A percentile compares a stretch with the other conserved stretches of the same genome.
Evolutionary conservation across 306 rosid species (phyloP).

Genomic region (Senna siamea): DNA sequence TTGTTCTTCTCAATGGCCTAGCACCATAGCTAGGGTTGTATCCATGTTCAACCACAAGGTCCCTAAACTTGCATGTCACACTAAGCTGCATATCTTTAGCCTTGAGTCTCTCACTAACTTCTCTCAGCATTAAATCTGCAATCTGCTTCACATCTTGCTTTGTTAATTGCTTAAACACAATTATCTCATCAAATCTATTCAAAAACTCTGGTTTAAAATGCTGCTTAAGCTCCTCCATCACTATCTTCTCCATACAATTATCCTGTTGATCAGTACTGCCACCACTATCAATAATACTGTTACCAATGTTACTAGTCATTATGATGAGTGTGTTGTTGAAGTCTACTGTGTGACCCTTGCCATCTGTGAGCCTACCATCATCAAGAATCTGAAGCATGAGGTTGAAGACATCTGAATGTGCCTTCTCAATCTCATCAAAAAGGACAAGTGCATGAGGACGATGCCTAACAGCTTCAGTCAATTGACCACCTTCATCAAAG

Average conservation of each 20-base stretch:
- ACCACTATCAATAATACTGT: constrained; percentile 61
- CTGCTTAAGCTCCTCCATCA: constrained; percentile 63
- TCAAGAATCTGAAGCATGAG: constrained; percentile 82
- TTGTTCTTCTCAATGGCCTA: constrained; percentile 72
- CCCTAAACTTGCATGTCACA: constrained; percentile 70
- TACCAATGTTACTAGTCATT: constrained; percentile 73
- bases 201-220: constrained; percentile 74
- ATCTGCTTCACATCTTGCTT: constrained; percentile 68
- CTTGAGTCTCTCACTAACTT: constrained; percentile 60
- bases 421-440: constrained; percentile 73
- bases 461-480: constrained; percentile 70
- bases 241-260: constrained; percentile 64
- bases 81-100: constrained; percentile 57
- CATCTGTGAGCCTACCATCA: constrained; percentile 70
- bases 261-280: constrained; percentile 41
- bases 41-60: constrained; percentile 65
- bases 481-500: constrained; percentile 71
- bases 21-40: constrained; percentile 75
- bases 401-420: constrained; percentile 67
- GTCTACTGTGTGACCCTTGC: constrained; percentile 71
- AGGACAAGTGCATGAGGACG: constrained; percentile 70
- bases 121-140: constrained; percentile 65
- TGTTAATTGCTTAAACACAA: constrained; percentile 63
- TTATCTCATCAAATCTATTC: constrained; percentile 70
- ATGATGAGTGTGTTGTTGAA: constrained; percentile 70